These are phyloP conservation scores for Solanum chmielewskii DNA, from an alignment of 257 asterid species.

Conservation along the genomic window DNA sequence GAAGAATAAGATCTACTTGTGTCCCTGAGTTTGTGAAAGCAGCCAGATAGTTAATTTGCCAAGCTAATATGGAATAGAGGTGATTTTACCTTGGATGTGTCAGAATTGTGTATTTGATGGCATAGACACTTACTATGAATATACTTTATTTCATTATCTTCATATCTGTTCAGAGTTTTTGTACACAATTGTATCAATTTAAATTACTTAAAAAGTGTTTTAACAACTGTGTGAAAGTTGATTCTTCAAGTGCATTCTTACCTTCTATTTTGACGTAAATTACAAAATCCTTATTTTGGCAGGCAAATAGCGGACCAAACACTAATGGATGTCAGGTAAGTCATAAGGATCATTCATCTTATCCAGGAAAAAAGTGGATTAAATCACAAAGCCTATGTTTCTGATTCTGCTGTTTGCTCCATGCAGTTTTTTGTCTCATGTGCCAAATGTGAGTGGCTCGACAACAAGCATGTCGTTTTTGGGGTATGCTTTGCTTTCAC, in stretches of 20 bases:
- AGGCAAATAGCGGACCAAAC: constrained; percentile 92
- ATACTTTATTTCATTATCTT: neutral
- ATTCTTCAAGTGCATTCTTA: neutral
- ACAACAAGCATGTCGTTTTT: constrained; percentile 89
- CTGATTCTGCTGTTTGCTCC: neutral
- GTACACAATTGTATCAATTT: neutral
- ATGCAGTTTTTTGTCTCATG: constrained; percentile 86
- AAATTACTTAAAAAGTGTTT: neutral
- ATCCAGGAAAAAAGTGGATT: neutral
- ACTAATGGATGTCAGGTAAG: constrained; percentile 91
- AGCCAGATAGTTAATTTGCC: neutral
- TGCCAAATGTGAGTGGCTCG: constrained; percentile 97
- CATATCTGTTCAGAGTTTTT: neutral
- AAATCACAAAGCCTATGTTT: neutral
- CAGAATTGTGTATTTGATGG: neutral
- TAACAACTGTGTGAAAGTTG: neutral
- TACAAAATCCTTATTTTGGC: constrained; percentile 17
- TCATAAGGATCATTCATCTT: neutral
- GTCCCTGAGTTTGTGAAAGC: neutral
- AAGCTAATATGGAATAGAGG: neutral
- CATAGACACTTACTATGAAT: neutral
- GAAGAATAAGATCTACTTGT: neutral
- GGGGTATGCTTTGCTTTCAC: constrained; percentile 53
- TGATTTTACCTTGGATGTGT: neutral
- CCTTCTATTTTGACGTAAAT: neutral